phyloP scores from a whole-genome alignment of 2,329 filamentous ascomycete genomes.

The Atkinsonella hypoxylon region DNA sequence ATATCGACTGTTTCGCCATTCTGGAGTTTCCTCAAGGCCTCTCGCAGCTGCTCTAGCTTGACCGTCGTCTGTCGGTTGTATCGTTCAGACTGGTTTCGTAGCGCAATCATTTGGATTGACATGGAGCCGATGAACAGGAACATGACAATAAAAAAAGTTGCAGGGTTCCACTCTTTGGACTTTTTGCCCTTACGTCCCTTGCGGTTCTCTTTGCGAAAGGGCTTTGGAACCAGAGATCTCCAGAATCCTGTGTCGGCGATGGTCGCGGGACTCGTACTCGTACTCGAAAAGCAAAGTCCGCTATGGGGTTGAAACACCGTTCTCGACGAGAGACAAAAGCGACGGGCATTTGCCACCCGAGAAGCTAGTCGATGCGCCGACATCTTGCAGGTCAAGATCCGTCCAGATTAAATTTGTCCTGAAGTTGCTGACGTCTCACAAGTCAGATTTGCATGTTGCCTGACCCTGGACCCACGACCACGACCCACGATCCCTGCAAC shows the following conservation, averaged over 20 bases:
- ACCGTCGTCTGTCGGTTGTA: conserved; percentile 68
- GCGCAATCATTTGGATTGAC: conserved; percentile 79
- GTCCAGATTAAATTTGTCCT: background rate
- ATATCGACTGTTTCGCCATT: conserved; percentile 74
- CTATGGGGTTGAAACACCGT: background rate
- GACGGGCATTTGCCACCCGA: background rate
- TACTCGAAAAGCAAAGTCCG: conserved; percentile 21
- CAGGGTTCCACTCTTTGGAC: conserved; percentile 63
- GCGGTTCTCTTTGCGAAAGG: conserved; percentile 36
- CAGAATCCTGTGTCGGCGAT: conserved; percentile 51
- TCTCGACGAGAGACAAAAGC: background rate
- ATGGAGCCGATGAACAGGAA: conserved; percentile 87
- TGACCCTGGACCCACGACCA: too few relatives aligned
- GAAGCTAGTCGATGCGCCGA: conserved; percentile 3
- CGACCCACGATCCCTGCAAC: background rate
- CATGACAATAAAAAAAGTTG: conserved; percentile 71
- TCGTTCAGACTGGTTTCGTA: conserved; percentile 63
- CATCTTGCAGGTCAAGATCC: conserved; percentile 5
- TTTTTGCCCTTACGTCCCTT: conserved; percentile 26
- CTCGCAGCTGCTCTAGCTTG: conserved; percentile 62
- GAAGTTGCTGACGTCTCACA: too few relatives aligned
- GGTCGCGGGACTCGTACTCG: conserved; percentile 33
- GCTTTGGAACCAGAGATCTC: conserved; percentile 57
- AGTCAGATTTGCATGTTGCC: too few relatives aligned
- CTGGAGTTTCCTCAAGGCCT: conserved; percentile 60